Percentiles rank a stretch among this genome's conserved stretches.
Evolutionary conservation across 768 basidiomycete species (phyloP).

Genomic region (Termitomyces eurrhizus): DNA sequence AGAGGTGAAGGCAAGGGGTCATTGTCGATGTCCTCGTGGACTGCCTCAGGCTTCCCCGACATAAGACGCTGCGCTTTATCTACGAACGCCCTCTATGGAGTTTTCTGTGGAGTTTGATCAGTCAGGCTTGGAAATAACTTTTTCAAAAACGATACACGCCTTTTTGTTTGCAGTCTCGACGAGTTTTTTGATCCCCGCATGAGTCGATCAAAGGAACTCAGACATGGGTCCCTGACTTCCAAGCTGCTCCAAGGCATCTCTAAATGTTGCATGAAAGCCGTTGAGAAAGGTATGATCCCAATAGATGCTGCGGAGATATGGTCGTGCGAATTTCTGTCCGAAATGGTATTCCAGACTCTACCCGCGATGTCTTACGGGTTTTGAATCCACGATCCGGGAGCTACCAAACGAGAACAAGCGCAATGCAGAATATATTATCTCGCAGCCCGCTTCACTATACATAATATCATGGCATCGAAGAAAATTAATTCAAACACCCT

Average conservation of each 20-base stretch:
- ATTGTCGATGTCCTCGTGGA: constrained; percentile 13
- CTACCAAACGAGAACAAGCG: not conserved
- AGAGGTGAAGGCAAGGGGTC: constrained; percentile 13
- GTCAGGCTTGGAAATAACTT: not conserved
- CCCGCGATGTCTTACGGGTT: not conserved
- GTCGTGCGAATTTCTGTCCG: not conserved
- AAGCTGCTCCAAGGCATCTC: not conserved
- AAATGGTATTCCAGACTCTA: too few species aligned
- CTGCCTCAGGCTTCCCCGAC: constrained; percentile 13
- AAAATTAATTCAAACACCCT: too few species aligned
- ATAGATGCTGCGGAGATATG: not conserved
- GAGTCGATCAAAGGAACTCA: not conserved
- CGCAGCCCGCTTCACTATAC: not conserved
- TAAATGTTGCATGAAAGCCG: not conserved
- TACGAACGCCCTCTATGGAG: constrained; percentile 4
- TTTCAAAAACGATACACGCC: not conserved
- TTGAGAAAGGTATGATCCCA: not conserved
- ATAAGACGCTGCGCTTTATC: constrained; percentile 4
- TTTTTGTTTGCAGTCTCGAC: not conserved
- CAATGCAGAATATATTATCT: not conserved
- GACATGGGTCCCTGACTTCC: not conserved
- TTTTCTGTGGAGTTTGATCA: not conserved
- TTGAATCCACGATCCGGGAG: not conserved
- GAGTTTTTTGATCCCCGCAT: constrained; percentile 5
- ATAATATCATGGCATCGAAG: not conserved